Evolutionary conservation across 352 stramenopile genomes (phyloP).

Genomic region (Phytophthora meadii): DNA sequence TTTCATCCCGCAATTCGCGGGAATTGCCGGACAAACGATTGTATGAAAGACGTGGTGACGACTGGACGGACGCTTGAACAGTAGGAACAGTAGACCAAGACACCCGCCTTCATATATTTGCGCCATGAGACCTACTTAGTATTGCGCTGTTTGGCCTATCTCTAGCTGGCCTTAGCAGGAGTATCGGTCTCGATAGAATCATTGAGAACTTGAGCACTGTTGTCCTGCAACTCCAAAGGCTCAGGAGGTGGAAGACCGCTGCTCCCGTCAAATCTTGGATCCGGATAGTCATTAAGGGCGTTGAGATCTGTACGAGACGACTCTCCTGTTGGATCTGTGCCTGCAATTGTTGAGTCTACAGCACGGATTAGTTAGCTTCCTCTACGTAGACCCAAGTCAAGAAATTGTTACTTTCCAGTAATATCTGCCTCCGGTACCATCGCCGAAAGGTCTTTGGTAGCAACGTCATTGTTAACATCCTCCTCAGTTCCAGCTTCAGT

Average conservation of each 20-base stretch:
- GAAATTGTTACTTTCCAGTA: conserved; percentile 1
- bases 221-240: conserved; percentile 8
- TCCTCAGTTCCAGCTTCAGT: background rate
- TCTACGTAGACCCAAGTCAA: background rate
- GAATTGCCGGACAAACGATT: too few relatives aligned
- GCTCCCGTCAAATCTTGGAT: conserved; percentile 18
- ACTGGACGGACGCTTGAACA: background rate
- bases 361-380: background rate
- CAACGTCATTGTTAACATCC: background rate
- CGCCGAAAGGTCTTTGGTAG: background rate
- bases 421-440: background rate
- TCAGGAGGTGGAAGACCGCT: conserved; percentile 30
- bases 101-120: conserved; percentile 25
- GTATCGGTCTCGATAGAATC: background rate
- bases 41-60: too few relatives aligned
- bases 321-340: background rate
- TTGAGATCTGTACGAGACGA: conserved; percentile 23
- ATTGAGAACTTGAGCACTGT: background rate
- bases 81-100: conserved; percentile 16
- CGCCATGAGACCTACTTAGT: conserved; percentile 21
- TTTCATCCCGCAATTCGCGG: too few relatives aligned
- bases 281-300: conserved; percentile 31
- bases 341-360: background rate
- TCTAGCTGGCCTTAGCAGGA: background rate
- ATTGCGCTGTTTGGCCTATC: background rate